Percentiles rank a stretch among this genome's conserved stretches.
Evolutionary conservation across 208 protist genomes (phyloP).

Genomic region (Sergeia podlipaevii): DNA sequence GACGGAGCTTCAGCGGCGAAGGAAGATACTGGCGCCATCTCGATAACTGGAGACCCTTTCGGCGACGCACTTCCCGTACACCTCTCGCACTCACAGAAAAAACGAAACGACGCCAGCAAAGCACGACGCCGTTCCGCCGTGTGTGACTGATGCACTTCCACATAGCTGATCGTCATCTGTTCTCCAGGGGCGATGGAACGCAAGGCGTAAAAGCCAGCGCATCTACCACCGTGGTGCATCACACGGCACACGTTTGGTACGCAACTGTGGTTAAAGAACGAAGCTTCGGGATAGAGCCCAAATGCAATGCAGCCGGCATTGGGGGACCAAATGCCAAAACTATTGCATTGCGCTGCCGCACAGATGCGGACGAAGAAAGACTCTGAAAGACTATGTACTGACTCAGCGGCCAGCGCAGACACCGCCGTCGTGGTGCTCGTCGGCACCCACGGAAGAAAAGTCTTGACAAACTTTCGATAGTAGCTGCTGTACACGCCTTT

Average conservation of each 20-base stretch:
- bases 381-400: slow-evolving; percentile 17
- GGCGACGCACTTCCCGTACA: too few species aligned
- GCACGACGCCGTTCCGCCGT: slow-evolving; percentile 52
- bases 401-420: background rate
- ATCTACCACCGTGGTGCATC: slow-evolving; percentile 32
- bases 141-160: slow-evolving; percentile 52
- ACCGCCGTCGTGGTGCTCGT: background rate
- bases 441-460: slow-evolving; percentile 33
- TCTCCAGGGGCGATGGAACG: slow-evolving; percentile 36
- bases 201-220: slow-evolving; percentile 63
- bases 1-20: too few species aligned
- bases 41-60: too few species aligned
- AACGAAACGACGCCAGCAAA: slow-evolving; percentile 51
- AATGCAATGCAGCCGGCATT: slow-evolving; percentile 45
- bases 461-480: slow-evolving; percentile 53
- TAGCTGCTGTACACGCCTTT: slow-evolving; percentile 32
- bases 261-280: slow-evolving; percentile 82
- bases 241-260: slow-evolving; percentile 65
- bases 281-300: slow-evolving; percentile 53
- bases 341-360: slow-evolving; percentile 64
- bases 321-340: slow-evolving; percentile 52
- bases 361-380: slow-evolving; percentile 46
- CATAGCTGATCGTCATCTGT: slow-evolving; percentile 72
- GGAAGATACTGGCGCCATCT: too few species aligned
- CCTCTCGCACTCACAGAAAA: slow-evolving; percentile 63